Percentiles rank a stretch among this genome's conserved stretches.
Evolutionary conservation across 2,329 filamentous ascomycete genomes (phyloP).

Genomic region (Paracamarosporium sp.): DNA sequence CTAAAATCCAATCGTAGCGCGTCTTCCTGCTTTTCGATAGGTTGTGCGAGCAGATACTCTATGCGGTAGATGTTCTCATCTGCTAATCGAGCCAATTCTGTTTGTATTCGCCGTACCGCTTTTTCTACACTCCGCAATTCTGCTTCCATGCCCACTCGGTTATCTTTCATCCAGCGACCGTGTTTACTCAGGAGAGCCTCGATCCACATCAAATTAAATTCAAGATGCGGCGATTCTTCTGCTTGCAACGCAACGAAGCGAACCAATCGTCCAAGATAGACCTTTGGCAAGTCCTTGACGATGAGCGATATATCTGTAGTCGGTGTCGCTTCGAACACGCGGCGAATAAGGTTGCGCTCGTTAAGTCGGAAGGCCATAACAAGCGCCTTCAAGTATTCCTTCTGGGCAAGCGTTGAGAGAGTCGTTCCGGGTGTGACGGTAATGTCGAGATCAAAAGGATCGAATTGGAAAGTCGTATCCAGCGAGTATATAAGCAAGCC

Average conservation of each 20-base stretch:
- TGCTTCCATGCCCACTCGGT: constrained; percentile 78
- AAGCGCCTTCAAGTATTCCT: constrained; percentile 87
- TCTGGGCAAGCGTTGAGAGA: constrained; percentile 72
- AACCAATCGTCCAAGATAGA: constrained; percentile 85
- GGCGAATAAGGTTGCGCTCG: constrained; percentile 79
- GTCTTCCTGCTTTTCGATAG: constrained; percentile 40
- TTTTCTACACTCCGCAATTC: constrained; percentile 85
- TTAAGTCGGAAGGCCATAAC: constrained; percentile 98
- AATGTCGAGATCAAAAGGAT: constrained; percentile 95
- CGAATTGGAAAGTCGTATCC: constrained; percentile 83
- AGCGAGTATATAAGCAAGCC: constrained; percentile 92
- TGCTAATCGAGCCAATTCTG: constrained; percentile 80
- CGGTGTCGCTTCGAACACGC: constrained; percentile 85
- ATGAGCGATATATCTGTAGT: constrained; percentile 76
- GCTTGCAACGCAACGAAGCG: constrained; percentile 88
- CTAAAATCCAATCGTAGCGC: constrained; percentile 37
- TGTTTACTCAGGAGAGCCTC: constrained; percentile 81
- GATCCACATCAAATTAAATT: constrained; percentile 94
- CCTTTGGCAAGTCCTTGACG: constrained; percentile 77
- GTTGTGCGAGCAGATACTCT: constrained; percentile 75
- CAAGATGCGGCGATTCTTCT: constrained; percentile 89
- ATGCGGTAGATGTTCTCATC: constrained; percentile 91
- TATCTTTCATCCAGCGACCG: constrained; percentile 83
- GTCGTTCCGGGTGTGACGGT: constrained; percentile 83
- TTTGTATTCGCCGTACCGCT: constrained; percentile 79